Evolutionary conservation across 2,329 filamentous ascomycete species (phyloP).

Genomic region (Colletotrichum abscissum): DNA sequence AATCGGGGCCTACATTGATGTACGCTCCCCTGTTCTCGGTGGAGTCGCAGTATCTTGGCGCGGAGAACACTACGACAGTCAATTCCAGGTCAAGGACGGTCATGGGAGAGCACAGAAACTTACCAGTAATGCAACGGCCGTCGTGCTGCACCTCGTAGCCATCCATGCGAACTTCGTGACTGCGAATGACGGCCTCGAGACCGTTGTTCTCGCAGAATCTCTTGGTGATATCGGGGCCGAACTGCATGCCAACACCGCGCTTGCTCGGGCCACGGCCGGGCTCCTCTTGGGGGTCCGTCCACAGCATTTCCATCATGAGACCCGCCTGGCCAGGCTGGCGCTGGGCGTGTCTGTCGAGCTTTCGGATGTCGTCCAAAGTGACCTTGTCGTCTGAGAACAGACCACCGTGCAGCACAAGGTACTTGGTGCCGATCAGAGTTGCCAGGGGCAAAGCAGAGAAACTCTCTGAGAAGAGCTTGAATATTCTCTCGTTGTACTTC

Average conservation of each 20-base stretch:
- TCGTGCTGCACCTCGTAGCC: slow-evolving; percentile 99
- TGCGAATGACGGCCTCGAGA: slow-evolving; percentile 93
- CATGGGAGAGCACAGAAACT: slow-evolving; percentile 40
- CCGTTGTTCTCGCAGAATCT: slow-evolving; percentile 97
- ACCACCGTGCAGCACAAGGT: slow-evolving; percentile 92
- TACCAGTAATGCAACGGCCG: slow-evolving; percentile 92
- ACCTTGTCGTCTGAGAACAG: slow-evolving; percentile 96
- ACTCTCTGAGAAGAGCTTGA: slow-evolving; percentile 98
- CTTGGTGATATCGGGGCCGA: slow-evolving; percentile 96
- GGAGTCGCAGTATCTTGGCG: slow-evolving; percentile 96
- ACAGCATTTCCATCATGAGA: slow-evolving; percentile 99
- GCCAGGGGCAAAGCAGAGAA: slow-evolving; percentile 95
- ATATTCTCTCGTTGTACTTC: slow-evolving; percentile 95
- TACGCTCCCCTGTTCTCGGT: slow-evolving; percentile 98
- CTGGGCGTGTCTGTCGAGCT: slow-evolving; percentile 90
- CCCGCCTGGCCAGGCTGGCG: slow-evolving; percentile 92
- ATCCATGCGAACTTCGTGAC: slow-evolving; percentile 98
- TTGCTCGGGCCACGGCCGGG: slow-evolving; percentile 94
- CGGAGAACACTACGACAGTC: slow-evolving; percentile 82
- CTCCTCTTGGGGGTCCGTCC: slow-evolving; percentile 93
- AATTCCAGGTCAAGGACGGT: slow-evolving; percentile 36
- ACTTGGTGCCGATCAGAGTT: slow-evolving; percentile 91
- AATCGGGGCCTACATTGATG: slow-evolving; percentile 94
- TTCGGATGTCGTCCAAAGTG: slow-evolving; percentile 92
- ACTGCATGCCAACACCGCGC: slow-evolving; percentile 94